Evolutionary conservation across 2,329 filamentous ascomycete genomes (phyloP), one percentile per base, ranked within the genome.

Genomic region (Diaporthe longicolla): DNA sequence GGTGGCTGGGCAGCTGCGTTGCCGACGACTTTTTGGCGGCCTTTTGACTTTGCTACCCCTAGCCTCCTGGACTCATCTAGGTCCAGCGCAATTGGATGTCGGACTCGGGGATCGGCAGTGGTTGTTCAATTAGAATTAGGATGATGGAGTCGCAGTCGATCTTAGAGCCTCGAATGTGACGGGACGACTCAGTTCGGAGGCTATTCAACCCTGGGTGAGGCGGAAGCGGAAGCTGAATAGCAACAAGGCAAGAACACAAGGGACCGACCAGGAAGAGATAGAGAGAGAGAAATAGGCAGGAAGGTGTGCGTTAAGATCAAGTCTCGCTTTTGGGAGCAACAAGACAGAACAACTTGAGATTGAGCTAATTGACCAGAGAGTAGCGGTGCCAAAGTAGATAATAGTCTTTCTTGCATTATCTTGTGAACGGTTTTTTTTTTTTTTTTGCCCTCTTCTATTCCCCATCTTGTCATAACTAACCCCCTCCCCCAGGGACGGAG

Each of bases 41-140:
- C 17, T 50, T 66, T 35, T 52, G 26, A n/a, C 61, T 52, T 54
- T 37, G 13, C 32, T 50, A 3, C 8, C 63, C 21, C 45, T 32
- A 37, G 61, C 61, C 35, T 32, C 45, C 29, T 40, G 32, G 17
- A 45, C 45, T 52, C 21, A 7, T 7, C 13, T 24, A 29, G 61
- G 43, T 66, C 29, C 61, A 24, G 61, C 43, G 24, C 61, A 37
- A 66, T 50, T 66, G 61, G 63, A 29, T 6, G 63, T 54, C 32
- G 63, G 32, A 37, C 24, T 54, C 63, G 63, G 45, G 48, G 63
- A 68, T 68, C 63, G 48, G 63, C 63, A 40, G 63, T 40, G n/a
- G 21, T 40, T n/a, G 63, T 68, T 68, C 63, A 68, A 68, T 68
- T 68, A 68, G 45, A 54, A 68, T 68, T 68, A 68, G 48, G 63